Evolutionary conservation across 1,139 yeast species (phyloP).

Genomic region (Kodamaea anthophila): DNA sequence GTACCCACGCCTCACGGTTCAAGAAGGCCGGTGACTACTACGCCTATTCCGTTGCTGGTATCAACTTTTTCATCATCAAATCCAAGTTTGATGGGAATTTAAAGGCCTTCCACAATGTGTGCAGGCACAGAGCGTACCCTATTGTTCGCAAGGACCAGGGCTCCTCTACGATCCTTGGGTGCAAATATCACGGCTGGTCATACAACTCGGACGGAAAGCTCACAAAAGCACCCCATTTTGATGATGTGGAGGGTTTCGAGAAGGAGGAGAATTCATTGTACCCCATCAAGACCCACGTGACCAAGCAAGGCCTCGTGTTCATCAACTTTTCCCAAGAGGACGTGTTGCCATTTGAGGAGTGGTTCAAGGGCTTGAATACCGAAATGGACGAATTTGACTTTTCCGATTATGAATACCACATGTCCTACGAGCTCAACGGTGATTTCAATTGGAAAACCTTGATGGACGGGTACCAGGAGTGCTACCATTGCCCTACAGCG

Average conservation of each 20-base stretch:
- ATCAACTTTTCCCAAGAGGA: slow-evolving; percentile 40
- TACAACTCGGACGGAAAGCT: slow-evolving; percentile 52
- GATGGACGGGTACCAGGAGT: slow-evolving; percentile 64
- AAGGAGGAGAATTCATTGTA: slow-evolving; percentile 51
- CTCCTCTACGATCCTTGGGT: slow-evolving; percentile 50
- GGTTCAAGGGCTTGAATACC: slow-evolving; percentile 43
- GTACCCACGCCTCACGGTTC: slow-evolving; percentile 46
- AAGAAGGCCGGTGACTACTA: slow-evolving; percentile 52
- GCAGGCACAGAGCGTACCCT: slow-evolving; percentile 61
- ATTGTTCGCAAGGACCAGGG: slow-evolving; percentile 54
- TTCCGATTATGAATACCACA: slow-evolving; percentile 54
- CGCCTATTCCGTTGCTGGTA: slow-evolving; percentile 44
- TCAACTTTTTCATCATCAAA: slow-evolving; percentile 51
- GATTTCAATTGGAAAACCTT: slow-evolving; percentile 61
- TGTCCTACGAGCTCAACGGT: slow-evolving; percentile 61
- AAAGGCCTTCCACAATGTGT: slow-evolving; percentile 57
- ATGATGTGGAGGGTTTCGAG: slow-evolving; percentile 50
- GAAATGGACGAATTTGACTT: slow-evolving; percentile 56
- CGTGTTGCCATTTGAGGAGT: slow-evolving; percentile 43
- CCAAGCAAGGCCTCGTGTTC: slow-evolving; percentile 52
- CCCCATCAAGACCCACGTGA: slow-evolving; percentile 48
- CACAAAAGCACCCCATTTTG: slow-evolving; percentile 58
- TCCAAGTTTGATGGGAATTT: slow-evolving; percentile 43
- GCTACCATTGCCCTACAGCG: slow-evolving; percentile 63
- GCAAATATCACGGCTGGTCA: slow-evolving; percentile 64